Evolutionary conservation across 768 basidiomycete genomes (phyloP), one percentile per base, ranked within the genome.

Genomic region (Sarcodon sp.): DNA sequence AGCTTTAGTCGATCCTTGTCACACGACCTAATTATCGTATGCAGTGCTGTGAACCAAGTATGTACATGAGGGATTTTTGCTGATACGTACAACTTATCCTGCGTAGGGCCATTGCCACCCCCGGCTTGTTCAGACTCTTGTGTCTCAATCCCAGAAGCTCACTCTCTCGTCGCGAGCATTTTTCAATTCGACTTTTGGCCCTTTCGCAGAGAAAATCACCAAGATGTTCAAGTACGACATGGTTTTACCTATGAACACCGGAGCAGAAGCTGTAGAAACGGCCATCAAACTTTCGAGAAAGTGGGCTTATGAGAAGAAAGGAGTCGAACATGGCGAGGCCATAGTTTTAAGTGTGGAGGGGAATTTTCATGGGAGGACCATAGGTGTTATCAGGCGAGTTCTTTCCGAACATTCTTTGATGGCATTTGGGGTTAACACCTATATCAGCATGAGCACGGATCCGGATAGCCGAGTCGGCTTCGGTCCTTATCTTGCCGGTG

Each of bases 171-270:
- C 93, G 39, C 76, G 96, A 51, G 96, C 96, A 0, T 98, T 99
- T 71, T 90, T 97, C 71, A 96, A 94, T 57, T 82, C 82, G 43
- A 74, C 83, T 53, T 88, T 99, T 55, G 92, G 91, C 0, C 73
- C 70, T n/a, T 99, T 92, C 63, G 90, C 92, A 1, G 73, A 87
- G 67, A 76, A 79, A 62, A 71, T 97, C 50, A 89, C 85, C 1
- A 68, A 77, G 50, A 76, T 87, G 66, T 91, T 94, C 59, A 83
- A 83, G 10, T 97, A 87, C 63, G 93, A 94, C 53, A 92, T 91
- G 81, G 90, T 96, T 1, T 71, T 98, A 7, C 93, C 94, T 18
- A 96, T 98, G 92, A 99, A 99, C 73, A 98, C 94, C 0, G 94
- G 94, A 43, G 92, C 92, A 0, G 96, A 99, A 60, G 96, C 96